A percentile compares a stretch with the other conserved stretches of the same genome.
Evolutionary conservation across 164 flowering plant species (phyloP).

Genomic region (Nelumbo lutea): DNA sequence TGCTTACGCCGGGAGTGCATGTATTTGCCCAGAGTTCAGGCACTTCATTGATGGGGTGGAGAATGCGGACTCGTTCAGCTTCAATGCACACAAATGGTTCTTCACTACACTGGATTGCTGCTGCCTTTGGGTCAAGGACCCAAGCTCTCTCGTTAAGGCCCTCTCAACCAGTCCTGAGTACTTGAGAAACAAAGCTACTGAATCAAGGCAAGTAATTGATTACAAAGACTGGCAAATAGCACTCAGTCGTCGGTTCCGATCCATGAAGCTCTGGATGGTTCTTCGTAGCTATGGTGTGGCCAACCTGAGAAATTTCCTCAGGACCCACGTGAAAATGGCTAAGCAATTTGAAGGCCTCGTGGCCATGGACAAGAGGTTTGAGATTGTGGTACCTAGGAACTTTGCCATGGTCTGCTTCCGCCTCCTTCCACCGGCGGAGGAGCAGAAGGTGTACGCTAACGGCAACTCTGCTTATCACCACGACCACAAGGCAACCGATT

Average conservation of each 20-base stretch:
- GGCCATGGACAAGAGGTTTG: slow-evolving; percentile 44
- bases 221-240: slow-evolving; percentile 80
- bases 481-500: neutral
- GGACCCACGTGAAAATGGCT: slow-evolving; percentile 58
- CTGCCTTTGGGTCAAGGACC: slow-evolving; percentile 67
- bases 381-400: slow-evolving; percentile 49
- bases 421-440: slow-evolving; percentile 16
- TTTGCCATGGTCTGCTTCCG: slow-evolving; percentile 59
- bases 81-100: slow-evolving; percentile 80
- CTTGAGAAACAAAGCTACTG: slow-evolving; percentile 49
- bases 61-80: slow-evolving; percentile 48
- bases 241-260: slow-evolving; percentile 49
- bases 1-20: slow-evolving; percentile 64
- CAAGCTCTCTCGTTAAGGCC: slow-evolving; percentile 33
- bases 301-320: slow-evolving; percentile 34
- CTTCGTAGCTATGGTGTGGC: slow-evolving; percentile 53
- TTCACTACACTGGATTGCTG: slow-evolving; percentile 61
- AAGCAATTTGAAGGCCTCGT: slow-evolving; percentile 46
- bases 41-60: slow-evolving; percentile 58
- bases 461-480: neutral
- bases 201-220: slow-evolving; percentile 49
- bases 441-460: neutral
- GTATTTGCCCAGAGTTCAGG: slow-evolving; percentile 65
- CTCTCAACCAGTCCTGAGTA: slow-evolving; percentile 62
- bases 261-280: slow-evolving; percentile 69